Conservation (phyloP, 2,329 filamentous ascomycete species). For the Fusarium camptoceras region DNA sequence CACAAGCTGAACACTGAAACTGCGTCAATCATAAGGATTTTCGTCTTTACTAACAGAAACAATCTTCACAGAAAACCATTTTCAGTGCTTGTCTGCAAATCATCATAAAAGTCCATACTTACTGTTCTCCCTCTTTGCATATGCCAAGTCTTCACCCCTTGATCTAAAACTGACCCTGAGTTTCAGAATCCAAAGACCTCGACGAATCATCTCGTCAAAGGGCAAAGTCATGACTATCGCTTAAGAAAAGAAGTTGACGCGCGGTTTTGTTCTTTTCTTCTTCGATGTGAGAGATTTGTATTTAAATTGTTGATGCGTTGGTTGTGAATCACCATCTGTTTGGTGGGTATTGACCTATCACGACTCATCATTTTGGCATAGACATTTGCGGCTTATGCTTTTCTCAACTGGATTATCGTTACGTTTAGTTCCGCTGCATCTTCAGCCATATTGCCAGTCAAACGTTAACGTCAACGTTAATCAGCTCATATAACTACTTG, state of each 20-base stretch:
- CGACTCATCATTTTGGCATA: neutral
- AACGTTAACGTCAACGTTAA: neutral
- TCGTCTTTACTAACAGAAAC: neutral
- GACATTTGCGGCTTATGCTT: neutral
- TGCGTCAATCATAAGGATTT: neutral
- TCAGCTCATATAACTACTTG: neutral
- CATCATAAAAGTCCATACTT: slow-evolving; percentile 17
- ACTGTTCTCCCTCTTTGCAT: neutral
- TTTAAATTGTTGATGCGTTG: slow-evolving; percentile 11
- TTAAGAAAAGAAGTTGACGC: neutral
- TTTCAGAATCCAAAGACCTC: slow-evolving; percentile 41
- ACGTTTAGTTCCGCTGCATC: neutral
- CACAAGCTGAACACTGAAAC: slow-evolving; percentile 6
- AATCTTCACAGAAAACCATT: neutral
- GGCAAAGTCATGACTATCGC: neutral
- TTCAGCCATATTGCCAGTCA: neutral
- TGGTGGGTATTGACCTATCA: slow-evolving; percentile 20
- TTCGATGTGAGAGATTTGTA: slow-evolving; percentile 13
- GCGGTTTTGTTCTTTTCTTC: slow-evolving; percentile 7
- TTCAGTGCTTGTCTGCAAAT: slow-evolving; percentile 18
- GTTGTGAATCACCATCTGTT: slow-evolving; percentile 13
- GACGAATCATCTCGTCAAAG: slow-evolving; percentile 29
- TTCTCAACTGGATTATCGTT: neutral
- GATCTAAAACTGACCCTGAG: slow-evolving; percentile 35
- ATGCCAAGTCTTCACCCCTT: slow-evolving; percentile 31